Evolutionary conservation across 352 stramenopile species (phyloP), one percentile per base, ranked within the genome.

Genomic region (Plasmopara viticola): DNA sequence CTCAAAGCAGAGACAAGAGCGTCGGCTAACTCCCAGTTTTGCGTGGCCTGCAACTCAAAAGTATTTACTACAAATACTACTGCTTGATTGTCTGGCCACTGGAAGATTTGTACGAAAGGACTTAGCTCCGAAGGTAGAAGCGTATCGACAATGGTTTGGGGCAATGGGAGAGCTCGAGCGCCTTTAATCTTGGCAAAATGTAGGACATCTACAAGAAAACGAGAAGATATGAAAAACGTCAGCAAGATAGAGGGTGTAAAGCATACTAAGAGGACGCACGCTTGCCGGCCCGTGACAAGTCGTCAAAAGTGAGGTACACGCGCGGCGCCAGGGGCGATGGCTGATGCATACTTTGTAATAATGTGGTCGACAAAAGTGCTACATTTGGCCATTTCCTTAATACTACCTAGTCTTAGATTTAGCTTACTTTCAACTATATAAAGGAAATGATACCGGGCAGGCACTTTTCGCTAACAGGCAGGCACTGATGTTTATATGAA

Each of bases 281-380:
- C 43, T 71, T 67, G n/a, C 73, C 75, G 8, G 78, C 74, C 33
- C 60, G 61, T 30, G 78, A 84, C 47, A 86, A 83, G 65, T 88
- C 78, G 51, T 88, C 72, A 50, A 88, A 86, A 31, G 78, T 71
- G 35, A 88, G 66, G 53, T 81, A 67, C 43, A 84, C 73, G 41
- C 64, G 54, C 17, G 58, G 30, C 9, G 62, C 41, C 28, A 46
- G 20, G 20, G 20, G 20, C 20, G 20, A 25, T 25, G 20, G 20
- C 20, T 25, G 20, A 25, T 25, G 1, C 20, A 25, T 25, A 25
- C n/a, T 25, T 25, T 25, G 20, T 25, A 25, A 25, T 25, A 25
- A 25, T 25, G 20, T 25, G 20, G 20, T 25, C 20, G 20, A 3
- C 3, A 25, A 25, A 25, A 25, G 20, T 25, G 20, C 1, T 25